Conservation (phyloP, 306 rosid genomes). For the Glycine tomentella region DNA sequence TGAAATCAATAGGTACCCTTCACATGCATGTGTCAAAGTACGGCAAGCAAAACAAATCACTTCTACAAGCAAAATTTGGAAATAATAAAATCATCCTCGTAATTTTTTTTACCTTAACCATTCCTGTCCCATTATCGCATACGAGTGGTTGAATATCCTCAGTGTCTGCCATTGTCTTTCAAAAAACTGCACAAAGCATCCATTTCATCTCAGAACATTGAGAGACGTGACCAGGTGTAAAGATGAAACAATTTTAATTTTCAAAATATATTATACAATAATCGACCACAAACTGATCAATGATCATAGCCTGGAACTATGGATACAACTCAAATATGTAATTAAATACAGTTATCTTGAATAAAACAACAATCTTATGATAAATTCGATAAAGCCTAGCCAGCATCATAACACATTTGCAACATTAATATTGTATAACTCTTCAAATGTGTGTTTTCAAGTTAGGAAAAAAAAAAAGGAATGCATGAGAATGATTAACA, state of each 20-base stretch:
- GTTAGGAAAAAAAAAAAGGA: not conserved
- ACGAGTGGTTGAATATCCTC: slow-evolving; percentile 96
- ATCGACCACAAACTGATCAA: not conserved
- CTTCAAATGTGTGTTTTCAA: not conserved
- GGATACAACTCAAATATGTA: no score
- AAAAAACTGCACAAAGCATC: slow-evolving; percentile 45
- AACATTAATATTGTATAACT: not conserved
- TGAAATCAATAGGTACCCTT: no score
- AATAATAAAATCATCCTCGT: no score
- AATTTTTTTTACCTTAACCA: slow-evolving; percentile 71
- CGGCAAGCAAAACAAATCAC: no score
- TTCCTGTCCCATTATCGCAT: slow-evolving; percentile 93
- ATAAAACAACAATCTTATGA: not conserved
- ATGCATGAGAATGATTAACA: no score
- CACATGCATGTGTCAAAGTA: not conserved
- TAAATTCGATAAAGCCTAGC: not conserved
- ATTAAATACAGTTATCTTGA: not conserved
- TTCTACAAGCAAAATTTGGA: no score
- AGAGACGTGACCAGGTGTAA: not conserved
- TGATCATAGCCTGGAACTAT: no score
- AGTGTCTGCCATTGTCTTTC: slow-evolving; percentile 70
- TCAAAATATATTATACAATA: not conserved
- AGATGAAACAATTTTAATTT: no score
- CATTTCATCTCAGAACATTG: not conserved
- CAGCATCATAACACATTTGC: not conserved